Conservation (phyloP, 495 filamentous ascomycete genomes). For the Neurospora sp. region DNA sequence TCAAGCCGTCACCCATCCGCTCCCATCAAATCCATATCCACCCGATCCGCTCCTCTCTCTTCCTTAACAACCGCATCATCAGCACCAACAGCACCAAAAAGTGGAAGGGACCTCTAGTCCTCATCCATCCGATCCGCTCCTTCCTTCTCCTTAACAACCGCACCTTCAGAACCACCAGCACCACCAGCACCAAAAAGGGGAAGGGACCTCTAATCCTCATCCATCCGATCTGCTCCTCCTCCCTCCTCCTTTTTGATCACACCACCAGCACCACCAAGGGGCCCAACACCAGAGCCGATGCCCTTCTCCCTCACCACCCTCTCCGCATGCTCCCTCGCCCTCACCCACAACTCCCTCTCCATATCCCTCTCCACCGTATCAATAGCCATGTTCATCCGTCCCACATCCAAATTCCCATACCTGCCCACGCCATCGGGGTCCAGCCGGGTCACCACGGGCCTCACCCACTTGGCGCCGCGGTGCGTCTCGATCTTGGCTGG, state of each 20-base stretch:
- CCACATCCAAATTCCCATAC: constrained; percentile 61
- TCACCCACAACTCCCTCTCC: constrained; percentile 67
- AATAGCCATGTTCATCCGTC: constrained; percentile 74
- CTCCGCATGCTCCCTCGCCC: constrained; percentile 34
- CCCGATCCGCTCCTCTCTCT: neutral
- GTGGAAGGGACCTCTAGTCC: too few species aligned
- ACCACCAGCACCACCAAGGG: neutral
- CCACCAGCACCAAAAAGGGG: neutral
- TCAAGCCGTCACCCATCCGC: neutral
- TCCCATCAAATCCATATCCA: neutral
- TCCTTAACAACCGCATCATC: neutral
- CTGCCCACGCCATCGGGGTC: constrained; percentile 42
- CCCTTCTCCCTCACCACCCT: neutral
- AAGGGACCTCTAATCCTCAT: constrained; percentile 7
- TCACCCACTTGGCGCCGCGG: neutral
- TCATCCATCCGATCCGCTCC: too few species aligned
- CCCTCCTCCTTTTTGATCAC: neutral
- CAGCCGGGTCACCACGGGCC: constrained; percentile 10
- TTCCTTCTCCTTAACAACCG: neutral
- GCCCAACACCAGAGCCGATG: neutral
- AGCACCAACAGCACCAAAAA: neutral
- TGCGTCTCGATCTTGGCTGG: neutral
- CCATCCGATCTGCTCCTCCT: constrained; percentile 12
- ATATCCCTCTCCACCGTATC: constrained; percentile 66
- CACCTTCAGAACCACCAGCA: neutral